Evolutionary conservation across 208 protist species (phyloP).

Genomic region (Leptomonas seymouri): DNA sequence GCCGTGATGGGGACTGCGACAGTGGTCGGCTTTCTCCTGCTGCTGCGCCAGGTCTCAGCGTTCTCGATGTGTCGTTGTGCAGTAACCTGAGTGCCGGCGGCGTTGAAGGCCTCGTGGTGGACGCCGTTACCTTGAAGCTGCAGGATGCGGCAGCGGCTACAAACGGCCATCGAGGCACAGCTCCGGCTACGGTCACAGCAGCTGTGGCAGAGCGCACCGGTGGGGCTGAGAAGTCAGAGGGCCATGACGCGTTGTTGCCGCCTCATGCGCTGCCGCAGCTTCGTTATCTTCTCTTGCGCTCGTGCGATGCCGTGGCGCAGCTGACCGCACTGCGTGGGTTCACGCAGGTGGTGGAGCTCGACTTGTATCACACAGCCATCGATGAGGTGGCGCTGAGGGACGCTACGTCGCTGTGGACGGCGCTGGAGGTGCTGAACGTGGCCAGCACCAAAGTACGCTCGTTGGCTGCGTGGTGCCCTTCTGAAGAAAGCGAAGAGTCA

Average conservation of each 20-base stretch:
- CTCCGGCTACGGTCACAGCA: not conserved
- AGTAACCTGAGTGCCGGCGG: constrained; percentile 5
- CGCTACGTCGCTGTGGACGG: constrained; percentile 36
- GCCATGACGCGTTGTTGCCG: not conserved
- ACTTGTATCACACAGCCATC: constrained; percentile 66
- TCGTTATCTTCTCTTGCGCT: constrained; percentile 39
- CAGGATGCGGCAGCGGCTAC: not conserved
- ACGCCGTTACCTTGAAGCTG: not conserved
- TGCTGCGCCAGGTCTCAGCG: not conserved
- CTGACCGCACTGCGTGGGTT: constrained; percentile 33
- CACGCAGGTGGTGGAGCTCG: constrained; percentile 43
- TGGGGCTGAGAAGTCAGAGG: too few species aligned
- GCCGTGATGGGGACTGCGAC: not conserved
- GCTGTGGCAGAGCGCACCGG: not conserved
- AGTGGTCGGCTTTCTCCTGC: not conserved
- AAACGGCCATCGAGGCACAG: not conserved
- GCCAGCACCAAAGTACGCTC: constrained; percentile 37
- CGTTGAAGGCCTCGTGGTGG: constrained; percentile 6
- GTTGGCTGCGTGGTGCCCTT: constrained; percentile 28
- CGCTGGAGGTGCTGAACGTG: constrained; percentile 38
- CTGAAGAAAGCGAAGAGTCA: not conserved
- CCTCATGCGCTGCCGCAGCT: constrained; percentile 13
- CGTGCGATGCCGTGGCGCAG: constrained; percentile 43
- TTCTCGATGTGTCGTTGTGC: constrained; percentile 12
- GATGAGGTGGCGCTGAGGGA: constrained; percentile 27